These are phyloP conservation scores for Tolypocladium endophyticum DNA, from an alignment of 2,329 filamentous ascomycete species.

Conservation along the genomic window DNA sequence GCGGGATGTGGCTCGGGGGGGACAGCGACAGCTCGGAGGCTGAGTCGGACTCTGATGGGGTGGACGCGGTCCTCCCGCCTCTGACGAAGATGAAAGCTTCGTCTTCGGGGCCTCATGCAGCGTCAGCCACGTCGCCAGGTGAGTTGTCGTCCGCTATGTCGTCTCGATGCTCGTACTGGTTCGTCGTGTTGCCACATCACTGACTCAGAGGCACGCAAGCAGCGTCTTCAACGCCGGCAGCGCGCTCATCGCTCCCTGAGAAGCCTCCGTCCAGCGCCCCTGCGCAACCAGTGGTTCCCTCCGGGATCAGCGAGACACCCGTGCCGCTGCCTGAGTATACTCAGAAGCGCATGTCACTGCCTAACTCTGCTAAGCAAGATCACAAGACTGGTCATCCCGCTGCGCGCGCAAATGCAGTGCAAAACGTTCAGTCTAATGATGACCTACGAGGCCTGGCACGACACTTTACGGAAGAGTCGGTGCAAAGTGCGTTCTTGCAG, in stretches of 20 bases:
- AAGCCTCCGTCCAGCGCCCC: background rate
- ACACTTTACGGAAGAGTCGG: slow-evolving; percentile 11
- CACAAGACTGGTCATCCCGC: background rate
- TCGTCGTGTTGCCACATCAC: background rate
- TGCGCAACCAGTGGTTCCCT: background rate
- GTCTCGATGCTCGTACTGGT: background rate
- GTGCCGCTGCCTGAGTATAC: slow-evolving; percentile 4
- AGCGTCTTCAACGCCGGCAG: background rate
- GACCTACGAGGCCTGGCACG: slow-evolving; percentile 4
- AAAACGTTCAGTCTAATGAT: background rate
- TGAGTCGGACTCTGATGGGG: background rate
- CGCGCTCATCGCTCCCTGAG: background rate
- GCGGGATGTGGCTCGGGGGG: background rate
- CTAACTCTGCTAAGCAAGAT: background rate
- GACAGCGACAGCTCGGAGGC: background rate
- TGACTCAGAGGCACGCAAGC: background rate
- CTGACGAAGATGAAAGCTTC: background rate
- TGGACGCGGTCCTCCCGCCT: background rate
- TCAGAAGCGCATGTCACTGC: too few species aligned
- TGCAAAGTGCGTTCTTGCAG: slow-evolving; percentile 5
- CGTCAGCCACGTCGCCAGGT: background rate
- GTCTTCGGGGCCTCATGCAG: background rate
- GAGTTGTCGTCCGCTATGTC: background rate
- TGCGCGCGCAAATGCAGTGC: background rate
- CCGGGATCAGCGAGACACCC: background rate